Conservation (phyloP, 331 rosid genomes). For the Quercus tomentella region DNA sequence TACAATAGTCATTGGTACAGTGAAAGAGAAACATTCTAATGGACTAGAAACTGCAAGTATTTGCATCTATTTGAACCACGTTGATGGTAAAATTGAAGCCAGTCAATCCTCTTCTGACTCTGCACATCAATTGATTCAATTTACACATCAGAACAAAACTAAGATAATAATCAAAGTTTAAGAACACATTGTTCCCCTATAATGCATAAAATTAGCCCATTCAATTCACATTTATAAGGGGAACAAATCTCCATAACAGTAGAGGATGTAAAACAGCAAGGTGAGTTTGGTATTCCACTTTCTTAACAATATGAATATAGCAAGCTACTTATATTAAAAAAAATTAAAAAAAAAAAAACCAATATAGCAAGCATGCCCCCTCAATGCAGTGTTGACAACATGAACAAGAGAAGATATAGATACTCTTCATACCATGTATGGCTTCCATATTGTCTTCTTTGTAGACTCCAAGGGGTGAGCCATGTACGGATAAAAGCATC, state of each 20-base stretch:
- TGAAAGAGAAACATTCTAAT: neutral
- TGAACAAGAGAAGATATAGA: conserved; percentile 8
- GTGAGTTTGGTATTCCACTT: neutral
- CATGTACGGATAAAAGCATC: conserved; percentile 85
- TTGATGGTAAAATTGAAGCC: neutral
- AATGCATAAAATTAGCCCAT: neutral
- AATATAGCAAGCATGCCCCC: neutral
- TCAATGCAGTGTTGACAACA: neutral
- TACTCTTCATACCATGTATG: conserved; percentile 51
- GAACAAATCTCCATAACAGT: neutral
- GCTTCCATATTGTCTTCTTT: conserved; percentile 93
- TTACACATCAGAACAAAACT: conserved; percentile 20
- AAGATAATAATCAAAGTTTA: neutral
- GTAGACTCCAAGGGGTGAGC: conserved; percentile 89
- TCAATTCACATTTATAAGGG: neutral
- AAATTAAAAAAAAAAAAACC: too few species aligned
- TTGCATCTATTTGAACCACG: neutral
- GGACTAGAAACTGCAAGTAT: neutral
- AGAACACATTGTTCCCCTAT: neutral
- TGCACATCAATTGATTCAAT: conserved; percentile 35
- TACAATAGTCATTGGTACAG: neutral
- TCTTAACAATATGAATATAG: neutral
- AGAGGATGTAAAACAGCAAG: neutral
- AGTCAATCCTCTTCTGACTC: conserved; percentile 72
- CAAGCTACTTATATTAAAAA: neutral